Conservation (phyloP, 345 rosid species). For the Camelina sativa region DNA sequence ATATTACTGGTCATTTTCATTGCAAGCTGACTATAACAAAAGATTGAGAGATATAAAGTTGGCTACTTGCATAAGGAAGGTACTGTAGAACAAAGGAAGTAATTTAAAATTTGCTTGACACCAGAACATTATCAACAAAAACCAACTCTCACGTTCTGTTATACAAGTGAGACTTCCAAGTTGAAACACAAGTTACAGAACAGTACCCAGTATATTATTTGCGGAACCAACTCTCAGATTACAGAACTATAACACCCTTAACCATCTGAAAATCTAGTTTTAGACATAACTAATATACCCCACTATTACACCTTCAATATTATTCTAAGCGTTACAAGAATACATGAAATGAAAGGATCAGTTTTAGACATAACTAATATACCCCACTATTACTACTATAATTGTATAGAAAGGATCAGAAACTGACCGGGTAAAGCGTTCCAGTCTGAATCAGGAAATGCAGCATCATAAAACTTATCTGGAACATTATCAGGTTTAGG, state of each 20-base stretch:
- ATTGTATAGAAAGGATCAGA: background rate
- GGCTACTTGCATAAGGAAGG: constrained; percentile 57
- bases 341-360: no score
- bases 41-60: background rate
- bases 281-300: background rate
- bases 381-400: background rate
- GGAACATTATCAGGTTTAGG: constrained; percentile 69
- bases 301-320: background rate
- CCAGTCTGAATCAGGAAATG: constrained; percentile 81
- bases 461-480: constrained; percentile 52
- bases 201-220: background rate
- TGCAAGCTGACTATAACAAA: no score
- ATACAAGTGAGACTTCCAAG: constrained; percentile 3
- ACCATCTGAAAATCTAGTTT: background rate
- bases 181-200: background rate
- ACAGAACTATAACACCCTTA: constrained; percentile 1
- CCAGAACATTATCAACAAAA: background rate
- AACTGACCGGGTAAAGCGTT: constrained; percentile 70
- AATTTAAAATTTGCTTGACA: constrained; percentile 32
- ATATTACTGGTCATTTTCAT: no score
- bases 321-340: background rate
- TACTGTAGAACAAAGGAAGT: constrained; percentile 59
- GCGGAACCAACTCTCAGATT: constrained; percentile 13
- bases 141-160: constrained; percentile 11
- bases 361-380: no score